Percentiles rank a stretch among this genome's conserved stretches.
Evolutionary conservation across 441 rosid species (phyloP).

Genomic region (Adansonia rubrostipa): DNA sequence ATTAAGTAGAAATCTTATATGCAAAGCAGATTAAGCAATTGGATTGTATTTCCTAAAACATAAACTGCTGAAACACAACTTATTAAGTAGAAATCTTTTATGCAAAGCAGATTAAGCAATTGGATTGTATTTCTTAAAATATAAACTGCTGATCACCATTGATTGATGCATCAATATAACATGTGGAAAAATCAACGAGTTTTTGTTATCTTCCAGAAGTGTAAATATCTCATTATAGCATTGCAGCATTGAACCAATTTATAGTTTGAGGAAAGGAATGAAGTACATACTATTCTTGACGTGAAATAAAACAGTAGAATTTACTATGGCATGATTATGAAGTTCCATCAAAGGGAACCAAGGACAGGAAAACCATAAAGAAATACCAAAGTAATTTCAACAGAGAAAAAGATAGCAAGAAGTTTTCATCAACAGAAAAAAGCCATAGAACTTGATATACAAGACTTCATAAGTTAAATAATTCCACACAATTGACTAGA

Average conservation of each 20-base stretch:
- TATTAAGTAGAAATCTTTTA: not conserved
- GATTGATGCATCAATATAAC: not conserved
- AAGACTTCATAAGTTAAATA: slow-evolving; percentile 7
- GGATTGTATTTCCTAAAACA: not conserved
- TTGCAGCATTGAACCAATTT: not conserved
- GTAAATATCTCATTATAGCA: slow-evolving; percentile 10
- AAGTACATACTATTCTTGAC: not conserved
- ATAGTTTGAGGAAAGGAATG: slow-evolving; percentile 8
- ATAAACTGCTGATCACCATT: not conserved
- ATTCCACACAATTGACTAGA: not conserved
- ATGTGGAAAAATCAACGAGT: not conserved
- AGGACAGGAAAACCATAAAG: not conserved
- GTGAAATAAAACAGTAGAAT: slow-evolving; percentile 5
- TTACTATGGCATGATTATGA: not conserved
- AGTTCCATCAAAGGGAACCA: not conserved
- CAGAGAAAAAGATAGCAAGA: not conserved
- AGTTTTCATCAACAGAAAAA: not conserved
- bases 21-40: not conserved
- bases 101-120: not conserved
- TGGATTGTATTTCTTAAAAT: not conserved
- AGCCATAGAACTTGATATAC: not conserved
- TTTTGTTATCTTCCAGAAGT: slow-evolving; percentile 4
- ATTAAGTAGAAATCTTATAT: not conserved
- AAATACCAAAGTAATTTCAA: slow-evolving; percentile 13
- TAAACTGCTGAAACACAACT: not conserved